These are phyloP conservation scores for Silene coronaria DNA, from an alignment of 179 eudicot genomes.

Conservation along the genomic window DNA sequence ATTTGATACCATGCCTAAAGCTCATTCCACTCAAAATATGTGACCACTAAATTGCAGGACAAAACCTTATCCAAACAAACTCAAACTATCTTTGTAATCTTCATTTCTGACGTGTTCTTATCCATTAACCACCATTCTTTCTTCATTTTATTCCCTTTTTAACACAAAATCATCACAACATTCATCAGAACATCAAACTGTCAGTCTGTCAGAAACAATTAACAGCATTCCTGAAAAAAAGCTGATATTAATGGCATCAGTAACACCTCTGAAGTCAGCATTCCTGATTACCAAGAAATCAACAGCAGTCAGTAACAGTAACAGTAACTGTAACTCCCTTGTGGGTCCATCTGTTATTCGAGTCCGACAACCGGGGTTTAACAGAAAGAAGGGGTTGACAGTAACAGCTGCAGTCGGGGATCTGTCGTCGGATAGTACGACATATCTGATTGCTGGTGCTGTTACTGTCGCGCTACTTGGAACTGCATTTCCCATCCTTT, in stretches of 20 bases:
- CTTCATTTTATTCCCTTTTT: not conserved
- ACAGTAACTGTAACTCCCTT: not conserved
- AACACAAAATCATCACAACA: not conserved
- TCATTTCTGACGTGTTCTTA: conserved; percentile 33
- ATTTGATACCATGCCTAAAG: no score
- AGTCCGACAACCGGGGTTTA: conserved; percentile 6
- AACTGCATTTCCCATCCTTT: conserved; percentile 80
- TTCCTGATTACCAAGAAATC: conserved; percentile 15
- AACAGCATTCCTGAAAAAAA: not conserved
- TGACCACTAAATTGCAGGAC: conserved; percentile 18
- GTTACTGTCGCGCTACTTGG: conserved; percentile 66
- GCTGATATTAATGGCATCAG: conserved; percentile 36
- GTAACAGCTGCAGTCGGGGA: conserved; percentile 74
- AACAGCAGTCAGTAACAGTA: not conserved
- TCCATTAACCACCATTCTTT: conserved; percentile 16
- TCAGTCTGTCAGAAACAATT: not conserved
- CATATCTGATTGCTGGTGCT: conserved; percentile 71
- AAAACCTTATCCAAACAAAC: conserved; percentile 34
- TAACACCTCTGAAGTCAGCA: conserved; percentile 27
- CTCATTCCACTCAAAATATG: not conserved
- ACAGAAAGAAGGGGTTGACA: conserved; percentile 26
- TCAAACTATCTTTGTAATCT: conserved; percentile 6
- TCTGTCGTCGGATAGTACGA: conserved; percentile 63
- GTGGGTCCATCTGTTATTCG: conserved; percentile 8
- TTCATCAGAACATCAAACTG: not conserved